Evolutionary conservation across 2,329 filamentous ascomycete species (phyloP).

Genomic region (Albifimbria verrucaria): DNA sequence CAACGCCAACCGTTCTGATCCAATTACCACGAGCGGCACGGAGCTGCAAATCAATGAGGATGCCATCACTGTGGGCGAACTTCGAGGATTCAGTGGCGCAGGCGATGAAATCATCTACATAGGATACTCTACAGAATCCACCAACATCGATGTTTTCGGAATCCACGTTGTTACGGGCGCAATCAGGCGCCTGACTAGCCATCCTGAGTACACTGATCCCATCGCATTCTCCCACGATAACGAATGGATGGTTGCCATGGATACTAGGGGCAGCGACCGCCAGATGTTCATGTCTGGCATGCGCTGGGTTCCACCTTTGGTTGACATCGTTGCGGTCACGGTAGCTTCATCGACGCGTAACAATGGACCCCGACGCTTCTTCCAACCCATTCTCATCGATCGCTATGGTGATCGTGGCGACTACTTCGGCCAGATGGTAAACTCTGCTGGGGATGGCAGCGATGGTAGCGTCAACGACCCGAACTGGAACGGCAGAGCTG

Average conservation of each 20-base stretch:
- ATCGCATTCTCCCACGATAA: slow-evolving; percentile 39
- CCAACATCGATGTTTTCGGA: slow-evolving; percentile 43
- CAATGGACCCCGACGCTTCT: slow-evolving; percentile 42
- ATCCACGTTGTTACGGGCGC: slow-evolving; percentile 34
- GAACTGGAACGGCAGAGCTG: slow-evolving; percentile 45
- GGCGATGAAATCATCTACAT: slow-evolving; percentile 40
- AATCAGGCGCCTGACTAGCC: slow-evolving; percentile 37
- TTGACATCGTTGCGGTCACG: slow-evolving; percentile 30
- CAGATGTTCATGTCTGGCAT: slow-evolving; percentile 38
- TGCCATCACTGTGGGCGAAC: slow-evolving; percentile 36
- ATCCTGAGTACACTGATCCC: slow-evolving; percentile 42
- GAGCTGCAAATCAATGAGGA: slow-evolving; percentile 25
- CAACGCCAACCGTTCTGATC: slow-evolving; percentile 14
- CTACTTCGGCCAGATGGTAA: slow-evolving; percentile 42
- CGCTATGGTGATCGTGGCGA: slow-evolving; percentile 38
- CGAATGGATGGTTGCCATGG: slow-evolving; percentile 39
- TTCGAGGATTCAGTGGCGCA: slow-evolving; percentile 40
- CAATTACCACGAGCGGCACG: slow-evolving; percentile 19
- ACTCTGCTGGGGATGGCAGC: slow-evolving; percentile 29
- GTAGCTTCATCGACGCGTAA: slow-evolving; percentile 39
- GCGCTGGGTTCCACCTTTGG: slow-evolving; percentile 38
- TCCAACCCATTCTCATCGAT: slow-evolving; percentile 41
- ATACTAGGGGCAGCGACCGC: slow-evolving; percentile 38
- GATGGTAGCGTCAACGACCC: slow-evolving; percentile 38
- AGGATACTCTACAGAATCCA: slow-evolving; percentile 35